Conservation (phyloP, 306 rosid species). For the Ormosia emarginata region DNA sequence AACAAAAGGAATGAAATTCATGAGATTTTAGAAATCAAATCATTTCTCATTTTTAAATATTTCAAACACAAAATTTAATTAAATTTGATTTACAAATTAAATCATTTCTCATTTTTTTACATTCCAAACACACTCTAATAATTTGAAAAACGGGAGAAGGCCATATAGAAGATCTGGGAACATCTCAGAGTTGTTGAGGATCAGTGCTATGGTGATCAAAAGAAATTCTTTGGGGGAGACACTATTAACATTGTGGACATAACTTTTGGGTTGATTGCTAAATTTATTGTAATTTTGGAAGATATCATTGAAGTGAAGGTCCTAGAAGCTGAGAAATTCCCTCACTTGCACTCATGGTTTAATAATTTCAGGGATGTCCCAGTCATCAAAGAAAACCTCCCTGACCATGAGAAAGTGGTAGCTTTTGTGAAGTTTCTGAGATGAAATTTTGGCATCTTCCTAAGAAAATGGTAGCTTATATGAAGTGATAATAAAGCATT, state of each 20-base stretch:
- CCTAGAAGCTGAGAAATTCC: slow-evolving; percentile 19
- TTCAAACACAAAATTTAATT: no score
- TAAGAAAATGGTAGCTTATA: slow-evolving; percentile 3
- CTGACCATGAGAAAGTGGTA: slow-evolving; percentile 6
- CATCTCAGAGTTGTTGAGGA: slow-evolving; percentile 26
- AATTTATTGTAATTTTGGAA: no score
- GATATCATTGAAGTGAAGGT: slow-evolving; percentile 2
- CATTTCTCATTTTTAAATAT: no score
- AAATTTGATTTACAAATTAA: no score
- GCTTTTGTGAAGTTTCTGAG: background rate
- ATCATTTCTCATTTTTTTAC: no score
- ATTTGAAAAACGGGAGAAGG: slow-evolving; percentile 5
- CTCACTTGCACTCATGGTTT: slow-evolving; percentile 26
- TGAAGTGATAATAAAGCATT: background rate
- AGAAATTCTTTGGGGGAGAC: slow-evolving; percentile 32
- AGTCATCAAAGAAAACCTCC: slow-evolving; percentile 21
- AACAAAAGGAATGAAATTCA: no score
- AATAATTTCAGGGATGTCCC: slow-evolving; percentile 15
- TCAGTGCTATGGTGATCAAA: slow-evolving; percentile 5
- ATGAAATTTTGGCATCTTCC: background rate
- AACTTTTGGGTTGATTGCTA: no score
- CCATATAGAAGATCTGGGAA: slow-evolving; percentile 3
- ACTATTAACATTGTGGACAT: slow-evolving; percentile 31
- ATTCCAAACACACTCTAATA: no score
- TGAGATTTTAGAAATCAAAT: no score